phyloP scores from a whole-genome alignment of 2,329 filamentous ascomycete species.

The Aspergillus costaricaensis region DNA sequence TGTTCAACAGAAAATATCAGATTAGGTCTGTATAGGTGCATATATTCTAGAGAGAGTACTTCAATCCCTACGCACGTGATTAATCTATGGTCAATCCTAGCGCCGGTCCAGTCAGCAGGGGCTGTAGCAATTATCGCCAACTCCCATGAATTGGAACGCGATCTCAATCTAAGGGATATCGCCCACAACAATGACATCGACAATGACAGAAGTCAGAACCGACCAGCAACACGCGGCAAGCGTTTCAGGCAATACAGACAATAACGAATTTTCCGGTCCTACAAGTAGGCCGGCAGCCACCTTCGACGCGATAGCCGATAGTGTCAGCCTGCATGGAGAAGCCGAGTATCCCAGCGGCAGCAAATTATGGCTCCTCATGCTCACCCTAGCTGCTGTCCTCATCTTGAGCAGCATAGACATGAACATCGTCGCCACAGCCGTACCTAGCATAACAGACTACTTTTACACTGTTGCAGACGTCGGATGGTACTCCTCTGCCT shows the following conservation, averaged over 20 bases:
- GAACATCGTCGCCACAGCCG: slow-evolving; percentile 37
- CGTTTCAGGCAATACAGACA: neutral
- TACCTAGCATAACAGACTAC: slow-evolving; percentile 33
- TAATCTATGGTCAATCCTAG: too few relatives aligned
- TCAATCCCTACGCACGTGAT: too few relatives aligned
- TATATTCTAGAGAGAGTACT: too few relatives aligned
- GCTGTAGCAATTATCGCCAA: too few relatives aligned
- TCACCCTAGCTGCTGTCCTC: slow-evolving; percentile 28
- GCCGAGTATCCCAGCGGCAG: slow-evolving; percentile 18
- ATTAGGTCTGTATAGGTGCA: too few relatives aligned
- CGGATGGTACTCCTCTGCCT: slow-evolving; percentile 33
- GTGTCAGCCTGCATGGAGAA: neutral
- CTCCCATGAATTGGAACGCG: too few relatives aligned
- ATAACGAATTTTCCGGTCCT: neutral
- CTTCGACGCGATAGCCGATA: neutral
- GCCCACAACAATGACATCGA: neutral
- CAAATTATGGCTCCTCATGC: slow-evolving; percentile 22
- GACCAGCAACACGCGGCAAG: neutral
- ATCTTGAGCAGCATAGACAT: slow-evolving; percentile 33
- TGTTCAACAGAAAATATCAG: too few relatives aligned
- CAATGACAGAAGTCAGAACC: neutral
- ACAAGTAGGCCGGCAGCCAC: neutral
- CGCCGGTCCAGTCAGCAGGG: too few relatives aligned
- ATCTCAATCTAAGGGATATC: fast-evolving
- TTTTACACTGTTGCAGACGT: slow-evolving; percentile 32